phyloP scores from a whole-genome alignment of 495 filamentous ascomycete species.

The Rhizodiscina lignyota region DNA sequence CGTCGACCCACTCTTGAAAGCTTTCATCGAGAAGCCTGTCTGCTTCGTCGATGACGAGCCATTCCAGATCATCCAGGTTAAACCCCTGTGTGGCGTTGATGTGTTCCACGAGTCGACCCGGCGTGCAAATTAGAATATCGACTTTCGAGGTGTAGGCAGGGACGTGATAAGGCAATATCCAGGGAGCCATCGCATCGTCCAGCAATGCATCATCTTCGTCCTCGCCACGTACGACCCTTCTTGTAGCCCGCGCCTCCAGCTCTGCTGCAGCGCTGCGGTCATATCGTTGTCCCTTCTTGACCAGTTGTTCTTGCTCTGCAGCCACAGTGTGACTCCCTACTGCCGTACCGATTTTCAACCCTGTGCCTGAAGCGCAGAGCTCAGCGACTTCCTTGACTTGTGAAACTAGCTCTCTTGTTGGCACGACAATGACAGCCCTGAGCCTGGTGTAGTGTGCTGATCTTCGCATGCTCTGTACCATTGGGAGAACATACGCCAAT shows the following conservation, averaged over 20 bases:
- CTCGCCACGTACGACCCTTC: slow-evolving; percentile 7
- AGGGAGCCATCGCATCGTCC: slow-evolving; percentile 17
- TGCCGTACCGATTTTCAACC: slow-evolving; percentile 62
- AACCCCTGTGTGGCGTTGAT: slow-evolving; percentile 70
- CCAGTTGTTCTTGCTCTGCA: slow-evolving; percentile 52
- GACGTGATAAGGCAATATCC: slow-evolving; percentile 41
- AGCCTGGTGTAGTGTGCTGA: slow-evolving; percentile 40
- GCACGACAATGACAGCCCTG: slow-evolving; percentile 66
- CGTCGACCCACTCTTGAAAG: slow-evolving; percentile 79
- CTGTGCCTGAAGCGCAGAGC: slow-evolving; percentile 42
- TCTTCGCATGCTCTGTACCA: slow-evolving; percentile 59
- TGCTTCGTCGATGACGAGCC: slow-evolving; percentile 87
- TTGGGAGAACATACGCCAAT: slow-evolving; percentile 73
- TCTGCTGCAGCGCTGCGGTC: slow-evolving; percentile 33
- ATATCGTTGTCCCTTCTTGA: slow-evolving; percentile 43
- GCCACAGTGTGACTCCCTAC: slow-evolving; percentile 63
- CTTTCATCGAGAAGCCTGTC: slow-evolving; percentile 81
- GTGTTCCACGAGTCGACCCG: slow-evolving; percentile 84
- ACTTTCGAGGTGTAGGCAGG: slow-evolving; percentile 48
- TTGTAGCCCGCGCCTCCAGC: slow-evolving; percentile 17
- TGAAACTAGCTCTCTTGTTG: slow-evolving; percentile 74
- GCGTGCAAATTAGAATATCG: slow-evolving; percentile 83
- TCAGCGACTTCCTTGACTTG: slow-evolving; percentile 64
- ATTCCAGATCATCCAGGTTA: slow-evolving; percentile 53
- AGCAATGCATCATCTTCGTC: slow-evolving; percentile 28